Evolutionary conservation across 306 rosid species (phyloP).

Genomic region (Cicer yamashitae): DNA sequence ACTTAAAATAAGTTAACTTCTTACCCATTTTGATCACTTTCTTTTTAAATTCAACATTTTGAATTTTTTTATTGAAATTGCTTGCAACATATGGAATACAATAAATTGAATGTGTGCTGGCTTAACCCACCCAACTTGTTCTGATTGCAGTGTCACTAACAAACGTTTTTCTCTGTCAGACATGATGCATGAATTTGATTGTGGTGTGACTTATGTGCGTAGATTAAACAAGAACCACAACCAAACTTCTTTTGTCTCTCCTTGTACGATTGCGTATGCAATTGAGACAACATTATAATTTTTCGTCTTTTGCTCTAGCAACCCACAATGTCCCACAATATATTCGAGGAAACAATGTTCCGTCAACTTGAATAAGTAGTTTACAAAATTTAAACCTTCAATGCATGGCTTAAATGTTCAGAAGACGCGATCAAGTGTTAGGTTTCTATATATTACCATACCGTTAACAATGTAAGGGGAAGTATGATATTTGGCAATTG

Average conservation of each 20-base stretch:
- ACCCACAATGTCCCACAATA: too few species aligned
- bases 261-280: background rate
- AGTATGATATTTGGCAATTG: background rate
- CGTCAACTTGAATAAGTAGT: too few species aligned
- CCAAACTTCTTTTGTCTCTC: background rate
- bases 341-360: too few species aligned
- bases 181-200: background rate
- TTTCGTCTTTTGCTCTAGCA: too few species aligned
- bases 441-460: background rate
- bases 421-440: too few species aligned
- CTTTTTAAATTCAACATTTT: background rate
- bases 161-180: background rate
- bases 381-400: too few species aligned
- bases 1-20: too few species aligned
- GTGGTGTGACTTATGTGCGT: background rate
- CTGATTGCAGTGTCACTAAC: too few species aligned
- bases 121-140: background rate
- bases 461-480: background rate
- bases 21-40: background rate
- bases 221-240: background rate
- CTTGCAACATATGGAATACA: background rate
- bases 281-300: background rate
- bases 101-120: background rate
- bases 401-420: too few species aligned
- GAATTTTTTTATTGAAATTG: background rate